These are phyloP conservation scores for Apophysomyces sp. DNA, from an alignment of 371 early-diverging fungal genomes.

Conservation along the genomic window DNA sequence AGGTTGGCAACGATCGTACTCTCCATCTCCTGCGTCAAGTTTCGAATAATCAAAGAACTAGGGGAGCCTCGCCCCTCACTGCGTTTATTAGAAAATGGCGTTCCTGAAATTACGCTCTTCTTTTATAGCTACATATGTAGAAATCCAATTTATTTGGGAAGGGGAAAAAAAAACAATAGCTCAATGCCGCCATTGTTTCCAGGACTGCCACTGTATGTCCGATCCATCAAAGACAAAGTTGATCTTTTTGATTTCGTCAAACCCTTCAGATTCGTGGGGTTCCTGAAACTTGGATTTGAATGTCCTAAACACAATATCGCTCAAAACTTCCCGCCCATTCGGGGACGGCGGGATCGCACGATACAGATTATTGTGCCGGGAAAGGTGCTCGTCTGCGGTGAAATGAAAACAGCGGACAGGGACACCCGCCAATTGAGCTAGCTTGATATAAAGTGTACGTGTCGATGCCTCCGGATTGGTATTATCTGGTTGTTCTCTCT, in stretches of 20 bases:
- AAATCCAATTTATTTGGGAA: background rate
- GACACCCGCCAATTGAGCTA: constrained; percentile 58
- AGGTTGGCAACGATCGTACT: background rate
- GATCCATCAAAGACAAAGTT: constrained; percentile 63
- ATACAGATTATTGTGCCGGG: constrained; percentile 78
- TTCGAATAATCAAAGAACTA: background rate
- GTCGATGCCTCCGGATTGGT: constrained; percentile 74
- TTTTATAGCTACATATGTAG: background rate
- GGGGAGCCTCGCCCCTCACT: background rate
- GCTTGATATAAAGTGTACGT: constrained; percentile 61
- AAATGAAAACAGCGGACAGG: constrained; percentile 74
- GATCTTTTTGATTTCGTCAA: constrained; percentile 60
- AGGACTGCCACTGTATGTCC: constrained; percentile 32
- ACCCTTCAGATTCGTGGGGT: constrained; percentile 63
- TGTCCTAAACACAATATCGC: constrained; percentile 57
- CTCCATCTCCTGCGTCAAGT: background rate
- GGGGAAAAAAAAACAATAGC: background rate
- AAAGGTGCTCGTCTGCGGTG: constrained; percentile 57
- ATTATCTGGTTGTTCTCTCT: constrained; percentile 62
- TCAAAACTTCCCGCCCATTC: constrained; percentile 30
- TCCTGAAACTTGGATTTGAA: constrained; percentile 52
- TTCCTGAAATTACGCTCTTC: background rate
- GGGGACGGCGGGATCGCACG: constrained; percentile 35
- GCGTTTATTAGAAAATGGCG: background rate
- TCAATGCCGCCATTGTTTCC: constrained; percentile 47